These are phyloP conservation scores for Daucus carota DNA, from an alignment of 129 eudicot species.

Conservation along the genomic window DH1_v3.0 NC_030383.2:51972001-51972500, in stretches of 20 bases:
- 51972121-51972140: conserved; percentile 6
- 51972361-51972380: neutral
- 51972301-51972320: neutral
- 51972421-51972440: neutral
- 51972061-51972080: neutral
- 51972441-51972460: neutral
- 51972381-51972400: neutral
- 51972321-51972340: neutral
- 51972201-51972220: neutral
- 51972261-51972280: neutral
- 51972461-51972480: neutral
- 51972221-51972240: neutral
- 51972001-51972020: neutral
- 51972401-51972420: neutral
- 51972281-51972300: neutral
- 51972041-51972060: neutral
- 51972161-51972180: conserved; percentile 40
- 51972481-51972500: neutral
- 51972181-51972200: conserved; percentile 46
- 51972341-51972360: no score
- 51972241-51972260: neutral
- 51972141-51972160: conserved; percentile 30
- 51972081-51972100: neutral
- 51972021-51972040: neutral
- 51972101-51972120: neutral